A percentile compares a stretch with the other conserved stretches of the same genome.
Evolutionary conservation across 352 stramenopile genomes (phyloP).

Genomic region (Globisporangium parvum): DNA sequence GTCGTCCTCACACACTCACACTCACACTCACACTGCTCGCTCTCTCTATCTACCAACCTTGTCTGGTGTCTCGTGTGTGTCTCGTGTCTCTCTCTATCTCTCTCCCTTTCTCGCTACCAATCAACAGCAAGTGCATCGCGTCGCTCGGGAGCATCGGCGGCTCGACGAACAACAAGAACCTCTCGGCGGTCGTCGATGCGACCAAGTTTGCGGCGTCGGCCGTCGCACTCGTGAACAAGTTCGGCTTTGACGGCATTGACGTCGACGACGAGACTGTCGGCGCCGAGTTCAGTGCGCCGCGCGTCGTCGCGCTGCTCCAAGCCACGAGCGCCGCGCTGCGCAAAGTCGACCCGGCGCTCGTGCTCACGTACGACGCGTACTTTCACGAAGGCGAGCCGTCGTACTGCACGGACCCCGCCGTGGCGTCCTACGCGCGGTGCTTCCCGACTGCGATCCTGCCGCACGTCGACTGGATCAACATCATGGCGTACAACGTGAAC

Average conservation of each 20-base stretch:
- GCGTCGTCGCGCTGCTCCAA: constrained; percentile 39
- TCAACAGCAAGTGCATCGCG: constrained; percentile 46
- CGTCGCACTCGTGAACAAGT: constrained; percentile 42
- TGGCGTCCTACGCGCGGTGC: constrained; percentile 46
- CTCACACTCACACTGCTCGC: too few species aligned
- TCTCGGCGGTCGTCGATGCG: constrained; percentile 36
- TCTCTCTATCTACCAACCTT: too few species aligned
- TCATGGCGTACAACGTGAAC: constrained; percentile 83
- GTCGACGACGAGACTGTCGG: constrained; percentile 73
- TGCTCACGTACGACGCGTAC: constrained; percentile 72
- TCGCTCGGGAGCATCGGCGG: constrained; percentile 59
- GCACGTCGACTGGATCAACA: constrained; percentile 74
- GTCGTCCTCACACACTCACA: not conserved
- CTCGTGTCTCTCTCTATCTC: too few species aligned
- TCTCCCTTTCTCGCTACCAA: not conserved
- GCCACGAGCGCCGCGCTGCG: constrained; percentile 40
- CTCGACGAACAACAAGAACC: constrained; percentile 65
- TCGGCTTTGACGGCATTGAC: constrained; percentile 66
- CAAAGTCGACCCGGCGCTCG: constrained; percentile 18
- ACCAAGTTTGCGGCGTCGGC: constrained; percentile 47
- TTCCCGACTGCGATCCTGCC: constrained; percentile 45
- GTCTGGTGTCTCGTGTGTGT: too few species aligned
- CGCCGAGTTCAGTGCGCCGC: constrained; percentile 41
- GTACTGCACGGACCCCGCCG: constrained; percentile 20
- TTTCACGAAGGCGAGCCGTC: constrained; percentile 39